Base-by-base conservation (phyloP, 2,329 filamentous ascomycete species). In the Hypomyces perniciosus region DNA sequence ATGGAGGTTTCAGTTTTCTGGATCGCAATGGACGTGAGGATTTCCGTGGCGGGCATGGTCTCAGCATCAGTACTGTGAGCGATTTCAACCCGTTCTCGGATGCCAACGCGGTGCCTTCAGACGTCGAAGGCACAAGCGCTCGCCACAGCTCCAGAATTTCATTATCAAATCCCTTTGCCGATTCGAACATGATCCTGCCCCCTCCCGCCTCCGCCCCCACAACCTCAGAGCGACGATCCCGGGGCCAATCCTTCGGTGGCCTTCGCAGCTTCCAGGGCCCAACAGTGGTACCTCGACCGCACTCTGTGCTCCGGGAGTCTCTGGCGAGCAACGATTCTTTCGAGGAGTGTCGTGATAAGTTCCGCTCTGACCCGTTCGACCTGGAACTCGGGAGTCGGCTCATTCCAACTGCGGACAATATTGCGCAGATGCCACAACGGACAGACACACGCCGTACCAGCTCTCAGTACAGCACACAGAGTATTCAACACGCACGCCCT, bases 321-420 rank as follows among this genome's bases (percentile, higher is more conserved):
- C 48, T 61, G 13, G 60, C 60, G 40, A 77, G 71, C 37, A 60
- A 65, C n/a, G 65, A 66, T 33, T 74, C 71, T n/a, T 70, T 75
- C 41, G 71, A 70, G 41, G 72, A 68, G 5, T 66, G 70, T 12
- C 73, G 76, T 50, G 77, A 76, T 59, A 81, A 80, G 59, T 80
- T 82, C 62, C 78, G 80, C 41, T 83, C 80, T 2, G 81, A 85
- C 56, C 81, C 80, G 2, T 85, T 85, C 59, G 82, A 85, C 57
- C 70, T 85, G n/a, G 81, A 85, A 61, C 56, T 69, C 9, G 62
- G 65, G 46, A 55, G 54, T 34, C 57, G 54, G 6, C 27, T 57
- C 8, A 38, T 52, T 35, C 55, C 60, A 5, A 57, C 52, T 29
- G 49, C 49, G n/a, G 46, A 51, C 8, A 55, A 54, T 31, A 48